A percentile compares a stretch with the other conserved stretches of the same genome.
These are phyloP conservation scores for Schizopora paradoxa DNA, from an alignment of 1,284 basidiomycete species.

Conservation along the genomic window DNA sequence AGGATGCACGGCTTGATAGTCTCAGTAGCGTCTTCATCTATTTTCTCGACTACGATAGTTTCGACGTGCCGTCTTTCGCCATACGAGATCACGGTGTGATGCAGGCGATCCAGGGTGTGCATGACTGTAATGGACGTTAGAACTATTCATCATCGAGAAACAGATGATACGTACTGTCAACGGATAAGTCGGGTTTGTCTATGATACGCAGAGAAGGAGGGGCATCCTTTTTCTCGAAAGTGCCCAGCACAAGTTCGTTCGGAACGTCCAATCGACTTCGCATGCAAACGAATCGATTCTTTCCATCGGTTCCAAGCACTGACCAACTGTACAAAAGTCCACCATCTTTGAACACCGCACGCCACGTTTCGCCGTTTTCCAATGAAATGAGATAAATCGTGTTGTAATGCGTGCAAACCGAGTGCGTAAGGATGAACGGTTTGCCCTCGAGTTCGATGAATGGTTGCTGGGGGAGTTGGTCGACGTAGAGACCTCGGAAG, in stretches of 20 bases:
- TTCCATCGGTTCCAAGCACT: slow-evolving; percentile 49
- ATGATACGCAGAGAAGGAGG: slow-evolving; percentile 40
- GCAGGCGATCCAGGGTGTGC: slow-evolving; percentile 35
- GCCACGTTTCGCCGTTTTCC: slow-evolving; percentile 25
- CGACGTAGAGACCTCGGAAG: slow-evolving; percentile 66
- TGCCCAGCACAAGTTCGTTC: slow-evolving; percentile 46
- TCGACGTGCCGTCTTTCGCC: slow-evolving; percentile 45
- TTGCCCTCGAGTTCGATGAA: slow-evolving; percentile 33
- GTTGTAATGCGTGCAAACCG: slow-evolving; percentile 47
- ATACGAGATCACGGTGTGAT: slow-evolving; percentile 39
- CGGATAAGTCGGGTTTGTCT: slow-evolving; percentile 34
- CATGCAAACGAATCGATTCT: slow-evolving; percentile 39
- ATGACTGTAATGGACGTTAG: slow-evolving; percentile 31
- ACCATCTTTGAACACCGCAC: background rate
- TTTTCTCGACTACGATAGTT: slow-evolving; percentile 41
- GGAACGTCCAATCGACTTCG: slow-evolving; percentile 47
- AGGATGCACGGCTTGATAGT: slow-evolving; percentile 40
- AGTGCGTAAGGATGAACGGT: slow-evolving; percentile 38
- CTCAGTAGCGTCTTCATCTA: slow-evolving; percentile 14
- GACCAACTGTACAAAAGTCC: slow-evolving; percentile 42
- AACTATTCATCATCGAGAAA: background rate
- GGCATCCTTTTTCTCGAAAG: slow-evolving; percentile 28
- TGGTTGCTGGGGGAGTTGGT: slow-evolving; percentile 40
- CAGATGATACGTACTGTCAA: background rate
- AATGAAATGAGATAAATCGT: slow-evolving; percentile 42